phyloP scores from a whole-genome alignment of 306 rosid species.

The Senna siamea region DNA sequence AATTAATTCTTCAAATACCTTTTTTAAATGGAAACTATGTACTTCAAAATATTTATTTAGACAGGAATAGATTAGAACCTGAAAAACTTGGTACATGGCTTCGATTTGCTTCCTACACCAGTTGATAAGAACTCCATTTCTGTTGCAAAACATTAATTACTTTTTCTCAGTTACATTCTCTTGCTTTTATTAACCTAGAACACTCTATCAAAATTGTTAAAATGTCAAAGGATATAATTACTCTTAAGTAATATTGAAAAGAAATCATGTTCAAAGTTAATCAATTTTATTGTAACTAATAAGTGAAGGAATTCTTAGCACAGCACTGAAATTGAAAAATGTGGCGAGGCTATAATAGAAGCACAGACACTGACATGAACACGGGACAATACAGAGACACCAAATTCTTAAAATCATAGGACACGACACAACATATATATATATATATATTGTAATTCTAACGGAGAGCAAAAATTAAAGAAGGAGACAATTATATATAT shows the following conservation, averaged over 20 bases:
- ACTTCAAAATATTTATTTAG: conserved; percentile 57
- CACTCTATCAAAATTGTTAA: conserved; percentile 31
- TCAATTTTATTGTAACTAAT: not conserved
- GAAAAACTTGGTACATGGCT: conserved; percentile 99
- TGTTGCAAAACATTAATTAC: conserved; percentile 92
- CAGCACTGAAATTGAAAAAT: not conserved
- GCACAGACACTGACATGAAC: too few species aligned
- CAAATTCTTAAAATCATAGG: too few species aligned
- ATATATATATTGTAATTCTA: too few species aligned
- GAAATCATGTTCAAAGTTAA: conserved; percentile 5
- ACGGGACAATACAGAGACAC: too few species aligned
- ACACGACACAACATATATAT: too few species aligned
- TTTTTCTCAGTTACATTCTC: conserved; percentile 68
- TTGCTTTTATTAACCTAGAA: conserved; percentile 58
- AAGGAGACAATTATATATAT: too few species aligned
- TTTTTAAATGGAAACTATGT: conserved; percentile 36
- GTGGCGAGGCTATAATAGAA: not conserved
- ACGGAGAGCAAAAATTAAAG: too few species aligned
- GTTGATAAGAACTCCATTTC: conserved; percentile 87
- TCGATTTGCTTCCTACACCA: conserved; percentile 99
- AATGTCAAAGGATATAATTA: not conserved
- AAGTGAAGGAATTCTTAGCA: not conserved
- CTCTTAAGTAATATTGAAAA: not conserved
- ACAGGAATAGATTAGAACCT: conserved; percentile 91
- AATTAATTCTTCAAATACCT: conserved; percentile 43